phyloP scores from a whole-genome alignment of 108 stramenopile genomes.

The Stephanodiscus minutulus region DNA sequence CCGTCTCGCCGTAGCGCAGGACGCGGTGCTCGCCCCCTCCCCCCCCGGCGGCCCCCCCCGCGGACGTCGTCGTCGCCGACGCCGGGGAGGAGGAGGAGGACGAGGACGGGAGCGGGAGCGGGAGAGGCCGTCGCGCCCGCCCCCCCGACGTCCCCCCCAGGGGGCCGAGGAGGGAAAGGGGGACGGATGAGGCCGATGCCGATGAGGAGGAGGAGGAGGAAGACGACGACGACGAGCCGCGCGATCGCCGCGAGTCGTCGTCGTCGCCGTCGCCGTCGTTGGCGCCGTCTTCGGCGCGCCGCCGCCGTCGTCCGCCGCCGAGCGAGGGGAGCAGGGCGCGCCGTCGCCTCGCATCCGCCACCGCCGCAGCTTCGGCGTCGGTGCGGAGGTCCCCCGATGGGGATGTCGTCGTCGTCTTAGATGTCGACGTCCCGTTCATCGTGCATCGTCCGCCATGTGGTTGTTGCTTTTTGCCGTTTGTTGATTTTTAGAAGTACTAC shows the following conservation, averaged over 20 bases:
- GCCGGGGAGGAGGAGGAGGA: too few species aligned
- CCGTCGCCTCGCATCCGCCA: not conserved
- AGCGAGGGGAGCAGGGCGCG: slow-evolving; percentile 2
- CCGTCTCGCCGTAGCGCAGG: slow-evolving; percentile 72
- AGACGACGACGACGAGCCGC: not conserved
- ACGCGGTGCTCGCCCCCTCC: slow-evolving; percentile 45
- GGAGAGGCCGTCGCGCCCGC: not conserved
- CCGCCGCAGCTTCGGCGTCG: too few species aligned
- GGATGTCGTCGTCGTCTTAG: too few species aligned
- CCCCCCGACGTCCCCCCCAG: not conserved
- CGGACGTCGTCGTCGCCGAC: not conserved
- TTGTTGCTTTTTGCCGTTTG: too few species aligned
- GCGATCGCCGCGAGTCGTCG: not conserved
- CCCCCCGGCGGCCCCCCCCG: too few species aligned
- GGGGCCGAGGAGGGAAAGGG: not conserved
- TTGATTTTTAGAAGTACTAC: too few species aligned
- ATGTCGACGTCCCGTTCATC: too few species aligned
- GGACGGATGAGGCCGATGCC: too few species aligned
- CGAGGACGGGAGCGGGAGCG: not conserved
- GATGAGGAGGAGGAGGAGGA: not conserved
- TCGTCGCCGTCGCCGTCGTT: not conserved
- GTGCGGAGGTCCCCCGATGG: too few species aligned
- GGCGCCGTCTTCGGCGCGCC: too few species aligned
- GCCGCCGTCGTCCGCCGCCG: not conserved
- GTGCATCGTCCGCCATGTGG: too few species aligned